Conservation (phyloP, 306 rosid genomes). For the Rosa multiflora region DNA sequence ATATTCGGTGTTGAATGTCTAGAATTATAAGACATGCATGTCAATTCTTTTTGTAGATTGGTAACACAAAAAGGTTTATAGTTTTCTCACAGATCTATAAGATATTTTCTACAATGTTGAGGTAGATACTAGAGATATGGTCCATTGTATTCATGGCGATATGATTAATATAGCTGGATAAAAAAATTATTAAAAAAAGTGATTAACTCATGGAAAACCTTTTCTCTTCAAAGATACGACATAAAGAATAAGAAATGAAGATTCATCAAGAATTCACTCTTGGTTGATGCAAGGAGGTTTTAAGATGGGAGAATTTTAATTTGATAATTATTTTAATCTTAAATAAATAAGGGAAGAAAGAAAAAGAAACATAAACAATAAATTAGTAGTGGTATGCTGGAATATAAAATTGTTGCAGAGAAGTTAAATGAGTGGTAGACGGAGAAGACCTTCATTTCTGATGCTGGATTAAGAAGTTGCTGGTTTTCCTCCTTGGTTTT, state of each 20-base stretch:
- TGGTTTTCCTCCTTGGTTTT: slow-evolving; percentile 54
- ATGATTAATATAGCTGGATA: neutral
- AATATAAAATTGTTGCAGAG: neutral
- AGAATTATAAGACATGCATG: neutral
- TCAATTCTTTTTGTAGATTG: neutral
- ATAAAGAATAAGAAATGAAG: neutral
- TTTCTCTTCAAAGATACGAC: neutral
- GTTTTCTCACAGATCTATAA: neutral
- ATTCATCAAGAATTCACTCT: neutral
- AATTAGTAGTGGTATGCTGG: neutral
- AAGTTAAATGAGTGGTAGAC: neutral
- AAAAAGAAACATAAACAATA: neutral
- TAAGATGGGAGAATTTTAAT: neutral
- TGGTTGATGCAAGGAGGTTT: neutral
- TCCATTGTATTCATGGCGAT: neutral
- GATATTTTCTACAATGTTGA: neutral
- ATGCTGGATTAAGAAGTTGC: slow-evolving; percentile 49
- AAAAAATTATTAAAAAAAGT: neutral
- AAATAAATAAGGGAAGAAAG: neutral
- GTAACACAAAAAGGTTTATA: neutral
- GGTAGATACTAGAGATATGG: neutral
- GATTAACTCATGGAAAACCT: neutral
- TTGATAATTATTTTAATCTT: neutral
- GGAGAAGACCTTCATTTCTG: slow-evolving; percentile 63
- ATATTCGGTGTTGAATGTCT: neutral